phyloP scores from a whole-genome alignment of 345 rosid genomes.

The Gossypium mustelinum region DNA sequence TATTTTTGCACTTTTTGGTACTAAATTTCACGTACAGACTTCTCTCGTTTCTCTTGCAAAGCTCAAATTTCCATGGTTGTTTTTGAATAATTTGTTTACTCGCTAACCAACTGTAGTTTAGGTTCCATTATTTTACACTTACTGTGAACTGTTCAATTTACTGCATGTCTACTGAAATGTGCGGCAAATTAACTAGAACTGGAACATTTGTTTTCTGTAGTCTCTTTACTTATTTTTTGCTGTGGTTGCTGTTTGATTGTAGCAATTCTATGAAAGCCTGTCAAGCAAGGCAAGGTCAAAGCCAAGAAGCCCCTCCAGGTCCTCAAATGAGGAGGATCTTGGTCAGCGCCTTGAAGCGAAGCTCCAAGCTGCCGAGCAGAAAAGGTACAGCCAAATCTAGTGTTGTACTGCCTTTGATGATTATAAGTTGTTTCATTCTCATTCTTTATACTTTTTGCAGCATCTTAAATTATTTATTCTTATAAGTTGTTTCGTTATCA shows the following conservation, averaged over 20 bases:
- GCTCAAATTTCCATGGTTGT: neutral
- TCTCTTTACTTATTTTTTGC: neutral
- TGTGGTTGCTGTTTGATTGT: constrained; percentile 11
- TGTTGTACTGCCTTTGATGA: neutral
- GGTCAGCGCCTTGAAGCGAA: constrained; percentile 95
- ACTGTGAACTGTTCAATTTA: neutral
- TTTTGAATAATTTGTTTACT: neutral
- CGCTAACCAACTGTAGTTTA: neutral
- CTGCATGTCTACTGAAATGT: neutral
- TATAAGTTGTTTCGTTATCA: neutral
- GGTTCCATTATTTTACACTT: neutral
- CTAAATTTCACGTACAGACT: constrained; percentile 5
- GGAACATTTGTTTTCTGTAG: neutral
- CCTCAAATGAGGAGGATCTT: constrained; percentile 73
- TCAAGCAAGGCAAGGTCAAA: constrained; percentile 85
- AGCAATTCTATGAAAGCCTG: constrained; percentile 87
- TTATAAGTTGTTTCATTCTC: neutral
- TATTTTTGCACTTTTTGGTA: constrained; percentile 6
- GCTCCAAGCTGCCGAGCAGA: constrained; percentile 91
- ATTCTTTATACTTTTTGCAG: neutral
- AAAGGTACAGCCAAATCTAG: constrained; percentile 45
- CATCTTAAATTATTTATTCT: neutral
- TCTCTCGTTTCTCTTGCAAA: constrained; percentile 3
- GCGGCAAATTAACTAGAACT: neutral
- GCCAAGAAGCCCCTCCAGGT: constrained; percentile 69